Evolutionary conservation across 345 rosid species (phyloP).

Genomic region (Populus simonii): DNA sequence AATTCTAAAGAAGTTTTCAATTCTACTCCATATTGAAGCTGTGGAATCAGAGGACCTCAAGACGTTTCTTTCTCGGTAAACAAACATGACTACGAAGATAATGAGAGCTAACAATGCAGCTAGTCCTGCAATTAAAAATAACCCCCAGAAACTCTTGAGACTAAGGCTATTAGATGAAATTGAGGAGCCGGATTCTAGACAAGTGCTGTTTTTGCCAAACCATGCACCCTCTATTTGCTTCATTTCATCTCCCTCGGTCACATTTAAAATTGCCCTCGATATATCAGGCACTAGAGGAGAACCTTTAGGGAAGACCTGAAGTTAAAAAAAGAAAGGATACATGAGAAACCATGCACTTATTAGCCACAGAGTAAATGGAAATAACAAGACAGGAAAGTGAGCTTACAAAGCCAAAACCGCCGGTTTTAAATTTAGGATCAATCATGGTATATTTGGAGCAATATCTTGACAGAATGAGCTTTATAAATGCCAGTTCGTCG

Average conservation of each 20-base stretch:
- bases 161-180: neutral
- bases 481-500: constrained; percentile 45
- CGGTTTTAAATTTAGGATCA: constrained; percentile 11
- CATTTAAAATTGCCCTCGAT: constrained; percentile 17
- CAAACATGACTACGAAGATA: neutral
- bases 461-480: constrained; percentile 36
- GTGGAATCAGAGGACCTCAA: neutral
- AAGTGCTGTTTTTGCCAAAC: constrained; percentile 2
- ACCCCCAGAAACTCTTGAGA: constrained; percentile 5
- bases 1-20: neutral
- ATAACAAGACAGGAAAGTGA: neutral
- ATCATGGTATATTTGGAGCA: constrained; percentile 17
- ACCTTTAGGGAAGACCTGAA: constrained; percentile 19
- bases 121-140: constrained; percentile 19
- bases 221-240: constrained; percentile 8
- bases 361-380: neutral
- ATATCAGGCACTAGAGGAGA: constrained; percentile 22
- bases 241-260: constrained; percentile 23
- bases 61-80: constrained; percentile 1
- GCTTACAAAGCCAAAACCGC: constrained; percentile 16
- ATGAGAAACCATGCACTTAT: neutral
- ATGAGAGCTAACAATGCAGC: neutral
- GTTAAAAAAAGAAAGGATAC: neutral
- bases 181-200: neutral
- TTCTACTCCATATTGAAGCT: neutral